Conservation (phyloP, 805 yeast genomes). For the Danielozyma ontarioensis region DNA sequence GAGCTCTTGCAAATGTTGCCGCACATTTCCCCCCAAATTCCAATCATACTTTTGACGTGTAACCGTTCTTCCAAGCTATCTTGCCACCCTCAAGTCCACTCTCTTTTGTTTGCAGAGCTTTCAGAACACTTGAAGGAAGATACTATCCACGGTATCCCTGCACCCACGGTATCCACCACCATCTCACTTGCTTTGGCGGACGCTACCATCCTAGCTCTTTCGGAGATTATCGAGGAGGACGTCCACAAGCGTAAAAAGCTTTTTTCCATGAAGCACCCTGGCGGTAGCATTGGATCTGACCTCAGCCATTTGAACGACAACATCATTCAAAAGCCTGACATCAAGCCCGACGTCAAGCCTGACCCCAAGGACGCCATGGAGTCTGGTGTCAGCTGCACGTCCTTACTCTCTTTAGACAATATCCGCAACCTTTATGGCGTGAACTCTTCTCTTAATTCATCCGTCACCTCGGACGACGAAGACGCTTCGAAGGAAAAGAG, state of each 20-base stretch:
- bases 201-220: constrained; percentile 68
- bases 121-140: constrained; percentile 56
- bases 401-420: constrained; percentile 11
- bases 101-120: constrained; percentile 58
- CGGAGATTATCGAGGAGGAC: constrained; percentile 62
- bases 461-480: constrained; percentile 7
- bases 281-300: constrained; percentile 77
- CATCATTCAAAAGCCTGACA: constrained; percentile 6
- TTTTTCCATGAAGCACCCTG: constrained; percentile 79
- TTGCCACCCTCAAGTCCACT: constrained; percentile 40
- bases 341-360: constrained; percentile 3
- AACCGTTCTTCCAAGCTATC: constrained; percentile 52
- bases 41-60: constrained; percentile 62
- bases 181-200: constrained; percentile 73
- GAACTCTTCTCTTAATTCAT: constrained; percentile 3
- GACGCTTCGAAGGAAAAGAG: constrained; percentile 3
- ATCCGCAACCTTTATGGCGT: constrained; percentile 3
- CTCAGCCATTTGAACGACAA: constrained; percentile 32
- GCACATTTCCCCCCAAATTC: constrained; percentile 49
- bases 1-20: constrained; percentile 59
- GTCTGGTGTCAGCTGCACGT: constrained; percentile 9
- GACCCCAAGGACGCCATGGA: constrained; percentile 3
- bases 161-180: constrained; percentile 84
- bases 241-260: constrained; percentile 43
- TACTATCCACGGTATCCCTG: constrained; percentile 70